Evolutionary conservation across 768 basidiomycete genomes (phyloP).

Genomic region (Hydnomerulius pinastri): DNA sequence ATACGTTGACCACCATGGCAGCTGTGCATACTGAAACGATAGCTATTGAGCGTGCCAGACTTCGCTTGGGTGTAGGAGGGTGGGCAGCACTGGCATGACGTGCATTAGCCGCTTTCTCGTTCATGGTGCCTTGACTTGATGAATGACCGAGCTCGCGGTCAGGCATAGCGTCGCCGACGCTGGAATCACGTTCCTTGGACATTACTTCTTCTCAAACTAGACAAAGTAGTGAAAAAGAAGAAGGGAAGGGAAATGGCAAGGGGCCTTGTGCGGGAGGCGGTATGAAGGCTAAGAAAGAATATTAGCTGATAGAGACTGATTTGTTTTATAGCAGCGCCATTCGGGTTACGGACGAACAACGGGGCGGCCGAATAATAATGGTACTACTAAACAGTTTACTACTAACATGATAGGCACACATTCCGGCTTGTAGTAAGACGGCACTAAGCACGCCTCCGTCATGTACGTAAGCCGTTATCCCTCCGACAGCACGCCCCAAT

Average conservation of each 20-base stretch:
- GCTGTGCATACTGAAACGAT: constrained; percentile 41
- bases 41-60: constrained; percentile 26
- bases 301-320: background rate
- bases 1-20: constrained; percentile 39
- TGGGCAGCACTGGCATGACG: background rate
- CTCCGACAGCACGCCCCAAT: too few species aligned
- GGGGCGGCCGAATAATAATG: background rate
- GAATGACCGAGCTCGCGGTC: constrained; percentile 16
- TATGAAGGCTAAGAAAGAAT: background rate
- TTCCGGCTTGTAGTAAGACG: background rate
- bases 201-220: background rate
- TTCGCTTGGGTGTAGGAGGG: constrained; percentile 13
- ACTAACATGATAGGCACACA: background rate
- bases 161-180: constrained; percentile 11
- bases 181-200: constrained; percentile 9
- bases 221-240: background rate
- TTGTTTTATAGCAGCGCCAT: constrained; percentile 21
- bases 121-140: constrained; percentile 5
- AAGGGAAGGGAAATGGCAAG: background rate
- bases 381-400: background rate
- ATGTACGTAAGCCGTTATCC: too few species aligned
- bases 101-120: constrained; percentile 10
- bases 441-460: background rate
- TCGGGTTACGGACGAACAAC: background rate
- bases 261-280: background rate